Percentiles rank a stretch among this genome's conserved stretches.
Conservation (phyloP, 495 filamentous ascomycete species). For the Aspergillus asperescens region DNA sequence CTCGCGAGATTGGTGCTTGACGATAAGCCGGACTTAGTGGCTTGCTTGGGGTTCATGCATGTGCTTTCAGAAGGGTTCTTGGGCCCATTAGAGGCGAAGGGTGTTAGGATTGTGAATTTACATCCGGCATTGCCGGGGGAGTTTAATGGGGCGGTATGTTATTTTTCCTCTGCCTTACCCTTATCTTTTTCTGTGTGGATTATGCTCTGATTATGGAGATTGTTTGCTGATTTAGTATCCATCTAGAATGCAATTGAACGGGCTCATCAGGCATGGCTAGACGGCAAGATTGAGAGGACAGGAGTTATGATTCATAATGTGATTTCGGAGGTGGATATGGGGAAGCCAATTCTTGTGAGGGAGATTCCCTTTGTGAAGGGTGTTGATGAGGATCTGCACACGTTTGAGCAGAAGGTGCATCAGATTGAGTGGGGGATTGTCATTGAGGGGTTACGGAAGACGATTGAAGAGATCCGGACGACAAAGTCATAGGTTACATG, state of each 20-base stretch:
- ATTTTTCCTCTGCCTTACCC: background rate
- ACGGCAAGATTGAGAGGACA: constrained; percentile 67
- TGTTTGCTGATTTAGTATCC: background rate
- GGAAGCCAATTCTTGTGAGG: constrained; percentile 63
- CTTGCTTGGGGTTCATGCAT: constrained; percentile 51
- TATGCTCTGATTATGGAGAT: background rate
- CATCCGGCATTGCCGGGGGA: constrained; percentile 74
- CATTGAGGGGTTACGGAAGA: constrained; percentile 60
- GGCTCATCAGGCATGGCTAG: constrained; percentile 68
- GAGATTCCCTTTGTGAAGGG: constrained; percentile 67
- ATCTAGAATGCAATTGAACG: constrained; percentile 63
- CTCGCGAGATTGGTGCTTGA: constrained; percentile 65
- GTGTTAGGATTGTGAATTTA: constrained; percentile 74
- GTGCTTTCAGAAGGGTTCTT: constrained; percentile 61
- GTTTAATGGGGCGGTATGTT: constrained; percentile 65
- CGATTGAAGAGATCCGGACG: constrained; percentile 42
- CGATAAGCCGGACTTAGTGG: constrained; percentile 66
- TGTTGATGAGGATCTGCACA: constrained; percentile 54
- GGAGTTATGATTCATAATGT: constrained; percentile 95
- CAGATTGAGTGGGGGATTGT: constrained; percentile 63
- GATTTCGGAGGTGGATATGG: constrained; percentile 77
- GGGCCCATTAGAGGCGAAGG: constrained; percentile 53
- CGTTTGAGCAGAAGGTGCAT: constrained; percentile 67
- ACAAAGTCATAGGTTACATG: constrained; percentile 12
- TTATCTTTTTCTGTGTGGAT: background rate